Conservation (phyloP, 2,329 filamentous ascomycete species). For the Phaeosphaeriaceae sp. region DNA sequence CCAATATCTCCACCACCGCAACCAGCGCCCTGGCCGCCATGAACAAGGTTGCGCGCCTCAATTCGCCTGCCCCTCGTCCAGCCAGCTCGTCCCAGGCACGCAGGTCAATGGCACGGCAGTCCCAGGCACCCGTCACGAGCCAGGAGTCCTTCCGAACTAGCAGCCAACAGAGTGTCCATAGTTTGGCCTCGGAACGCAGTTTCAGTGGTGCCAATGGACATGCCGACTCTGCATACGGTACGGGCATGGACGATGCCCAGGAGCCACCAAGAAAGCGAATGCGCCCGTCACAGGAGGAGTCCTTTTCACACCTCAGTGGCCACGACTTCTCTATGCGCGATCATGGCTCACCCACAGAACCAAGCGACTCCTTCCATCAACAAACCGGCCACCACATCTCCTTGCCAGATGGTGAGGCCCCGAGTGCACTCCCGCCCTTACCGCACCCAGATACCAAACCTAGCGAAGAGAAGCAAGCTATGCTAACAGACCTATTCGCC, state of each 20-base stretch:
- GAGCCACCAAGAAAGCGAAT: conserved; percentile 85
- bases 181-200: conserved; percentile 75
- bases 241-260: conserved; percentile 60
- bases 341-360: conserved; percentile 72
- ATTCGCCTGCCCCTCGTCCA: conserved; percentile 75
- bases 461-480: conserved; percentile 78
- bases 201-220: conserved; percentile 62
- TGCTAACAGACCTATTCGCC: conserved; percentile 74
- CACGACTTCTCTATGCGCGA: conserved; percentile 66
- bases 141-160: conserved; percentile 72
- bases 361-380: conserved; percentile 73
- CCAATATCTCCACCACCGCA: conserved; percentile 92
- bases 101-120: conserved; percentile 72
- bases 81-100: conserved; percentile 69
- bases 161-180: conserved; percentile 79
- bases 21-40: conserved; percentile 94
- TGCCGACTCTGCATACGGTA: conserved; percentile 72
- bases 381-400: conserved; percentile 55
- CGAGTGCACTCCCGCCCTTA: conserved; percentile 69
- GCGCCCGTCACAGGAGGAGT: conserved; percentile 55
- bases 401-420: conserved; percentile 59
- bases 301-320: conserved; percentile 50
- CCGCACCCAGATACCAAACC: conserved; percentile 65
- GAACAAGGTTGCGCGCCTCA: conserved; percentile 87
- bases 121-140: conserved; percentile 67